Conservation (phyloP, 257 asterid genomes). For the Solanum clarkiae region DNA sequence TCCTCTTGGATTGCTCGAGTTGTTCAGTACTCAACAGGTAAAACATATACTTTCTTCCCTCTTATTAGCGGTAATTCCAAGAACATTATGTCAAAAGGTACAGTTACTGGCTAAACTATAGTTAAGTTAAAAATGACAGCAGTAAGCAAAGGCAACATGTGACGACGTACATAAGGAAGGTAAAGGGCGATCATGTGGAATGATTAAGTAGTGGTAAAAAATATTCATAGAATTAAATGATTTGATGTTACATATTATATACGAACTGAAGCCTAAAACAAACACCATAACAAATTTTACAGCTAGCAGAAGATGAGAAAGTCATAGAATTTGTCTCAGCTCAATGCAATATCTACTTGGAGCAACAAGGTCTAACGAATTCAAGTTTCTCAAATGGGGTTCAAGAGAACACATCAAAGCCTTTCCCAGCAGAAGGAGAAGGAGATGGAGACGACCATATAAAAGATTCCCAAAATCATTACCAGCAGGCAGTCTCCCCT, state of each 20-base stretch:
- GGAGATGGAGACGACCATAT: slow-evolving; percentile 6
- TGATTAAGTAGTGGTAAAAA: neutral
- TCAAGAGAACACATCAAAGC: neutral
- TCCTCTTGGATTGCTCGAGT: slow-evolving; percentile 52
- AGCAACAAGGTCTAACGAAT: slow-evolving; percentile 35
- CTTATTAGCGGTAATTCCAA: neutral
- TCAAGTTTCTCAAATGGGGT: neutral
- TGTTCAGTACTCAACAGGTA: slow-evolving; percentile 54
- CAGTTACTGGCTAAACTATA: neutral
- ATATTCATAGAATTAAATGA: neutral
- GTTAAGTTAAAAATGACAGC: neutral
- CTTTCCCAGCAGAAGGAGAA: neutral
- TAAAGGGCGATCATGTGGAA: neutral
- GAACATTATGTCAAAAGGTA: neutral
- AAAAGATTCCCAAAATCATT: neutral
- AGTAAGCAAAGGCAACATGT: neutral
- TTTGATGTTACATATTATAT: neutral
- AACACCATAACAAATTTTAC: neutral
- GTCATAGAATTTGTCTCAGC: slow-evolving; percentile 39
- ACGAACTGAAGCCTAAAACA: neutral
- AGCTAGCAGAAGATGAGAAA: slow-evolving; percentile 64
- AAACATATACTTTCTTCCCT: neutral
- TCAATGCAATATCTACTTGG: slow-evolving; percentile 38
- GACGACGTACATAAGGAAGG: neutral
- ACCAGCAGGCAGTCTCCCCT: neutral